Base-by-base conservation (phyloP, 1,139 yeast genomes). In the Lodderomyces parapsilosis region DNA sequence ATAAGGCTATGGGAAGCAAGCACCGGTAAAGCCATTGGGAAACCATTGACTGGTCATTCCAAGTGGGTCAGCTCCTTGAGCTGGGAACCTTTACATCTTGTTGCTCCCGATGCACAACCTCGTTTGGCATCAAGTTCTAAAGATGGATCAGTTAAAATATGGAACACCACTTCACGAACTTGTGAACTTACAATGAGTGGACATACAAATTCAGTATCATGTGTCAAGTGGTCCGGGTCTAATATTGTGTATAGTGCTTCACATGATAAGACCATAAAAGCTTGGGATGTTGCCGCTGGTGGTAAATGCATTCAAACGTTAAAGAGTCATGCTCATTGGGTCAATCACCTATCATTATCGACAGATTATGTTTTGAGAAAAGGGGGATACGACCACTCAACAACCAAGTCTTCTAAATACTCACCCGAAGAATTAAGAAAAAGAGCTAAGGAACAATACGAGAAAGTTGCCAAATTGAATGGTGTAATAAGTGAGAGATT, bases 241-340 rank as follows among this genome's bases (percentile, higher is more conserved):
- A 90, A 93, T 45, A 74, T 86, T 27, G 74, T 93, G 38, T 94
- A 91, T 62, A 82, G 96, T 39, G 94, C 90, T 2, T 90, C 98
- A 6, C 99, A 93, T 59, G 99, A 93, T 63, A 93, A 90, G 61
- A 87, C 97, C 2, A 86, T 93, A 52, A 85, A 85, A 62, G 88
- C 88, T 1, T 93, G 99, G 99, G 94, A 88, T 57, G 67, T 73
- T 36, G 73, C 83, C 42, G 84, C 85, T 17, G 76, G 77, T 36
- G 97, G 97, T 18, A 81, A 80, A 54, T 80, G 96, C 54, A 74
- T 88, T 36, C 90, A 86, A 57, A 83, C 88, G 1, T 69, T 93
- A 50, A 83, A 83, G 60, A 80, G 94, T 38, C 99, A 93, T 62
- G 98, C 96, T 2, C 99, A 94, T 65, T 93, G 99, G 98, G 95